phyloP scores from a whole-genome alignment of 2,329 filamentous ascomycete species.

The Arthrobotrys pseudoclavata region DNA sequence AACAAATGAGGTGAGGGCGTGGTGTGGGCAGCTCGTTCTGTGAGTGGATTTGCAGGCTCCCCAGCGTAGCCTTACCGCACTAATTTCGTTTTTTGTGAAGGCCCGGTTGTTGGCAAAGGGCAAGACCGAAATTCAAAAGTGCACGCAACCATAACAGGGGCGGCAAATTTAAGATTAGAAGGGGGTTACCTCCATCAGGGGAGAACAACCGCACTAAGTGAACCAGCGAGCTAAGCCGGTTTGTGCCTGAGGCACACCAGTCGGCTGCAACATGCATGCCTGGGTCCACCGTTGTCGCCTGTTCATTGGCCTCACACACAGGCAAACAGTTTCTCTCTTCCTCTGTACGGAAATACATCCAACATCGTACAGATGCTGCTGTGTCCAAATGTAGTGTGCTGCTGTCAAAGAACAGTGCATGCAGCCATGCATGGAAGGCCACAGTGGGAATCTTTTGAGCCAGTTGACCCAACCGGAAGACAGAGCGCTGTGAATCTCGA shows the following conservation, averaged over 20 bases:
- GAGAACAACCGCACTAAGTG: conserved; percentile 36
- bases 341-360: no score
- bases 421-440: conserved; percentile 16
- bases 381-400: not conserved
- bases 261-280: conserved; percentile 34
- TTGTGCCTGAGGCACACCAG: conserved; percentile 26
- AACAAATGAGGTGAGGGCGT: conserved; percentile 44
- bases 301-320: conserved; percentile 35
- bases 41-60: conserved; percentile 49
- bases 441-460: not conserved
- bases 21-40: no score
- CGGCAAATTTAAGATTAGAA: conserved; percentile 60
- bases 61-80: conserved; percentile 31
- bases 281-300: conserved; percentile 6
- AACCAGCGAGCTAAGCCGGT: conserved; percentile 9
- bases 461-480: conserved; percentile 11
- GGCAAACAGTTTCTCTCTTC: not conserved
- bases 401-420: conserved; percentile 21
- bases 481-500: not conserved
- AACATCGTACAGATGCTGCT: not conserved
- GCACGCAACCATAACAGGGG: conserved; percentile 46
- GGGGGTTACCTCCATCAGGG: conserved; percentile 49
- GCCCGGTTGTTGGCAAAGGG: conserved; percentile 33
- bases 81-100: conserved; percentile 37
- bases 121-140: conserved; percentile 44